Conservation (phyloP, 83 land plant genomes). For the Thuja plicata region DNA sequence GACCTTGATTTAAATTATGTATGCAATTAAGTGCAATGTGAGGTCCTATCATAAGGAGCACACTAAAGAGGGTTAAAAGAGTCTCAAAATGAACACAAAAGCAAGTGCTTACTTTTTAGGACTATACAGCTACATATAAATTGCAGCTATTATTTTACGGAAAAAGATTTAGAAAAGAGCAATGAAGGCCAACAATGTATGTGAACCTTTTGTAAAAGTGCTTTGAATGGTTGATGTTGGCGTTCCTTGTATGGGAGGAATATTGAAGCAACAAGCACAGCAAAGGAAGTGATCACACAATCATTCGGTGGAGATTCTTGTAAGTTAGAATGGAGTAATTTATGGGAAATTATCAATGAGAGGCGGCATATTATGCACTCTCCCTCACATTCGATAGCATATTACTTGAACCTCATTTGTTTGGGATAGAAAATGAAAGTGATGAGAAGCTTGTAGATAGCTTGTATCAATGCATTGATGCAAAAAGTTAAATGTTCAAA, state of each 20-base stretch:
- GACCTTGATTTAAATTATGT: no score
- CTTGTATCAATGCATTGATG: no score
- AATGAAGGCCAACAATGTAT: not conserved
- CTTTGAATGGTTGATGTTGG: not conserved
- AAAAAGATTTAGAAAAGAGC: not conserved
- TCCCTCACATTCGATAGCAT: not conserved
- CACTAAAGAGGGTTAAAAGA: no score
- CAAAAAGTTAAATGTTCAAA: no score
- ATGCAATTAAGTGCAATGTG: no score
- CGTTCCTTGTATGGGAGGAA: not conserved
- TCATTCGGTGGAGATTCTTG: not conserved
- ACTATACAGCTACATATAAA: no score
- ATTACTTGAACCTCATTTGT: not conserved
- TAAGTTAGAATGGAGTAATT: not conserved
- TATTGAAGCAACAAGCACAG: not conserved
- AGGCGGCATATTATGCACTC: not conserved
- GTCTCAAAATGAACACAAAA: no score
- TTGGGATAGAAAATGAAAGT: no score
- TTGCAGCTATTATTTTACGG: not conserved
- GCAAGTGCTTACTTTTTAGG: no score
- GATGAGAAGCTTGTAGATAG: no score
- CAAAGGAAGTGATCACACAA: not conserved
- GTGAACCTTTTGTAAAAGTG: not conserved
- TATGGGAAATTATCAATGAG: not conserved
- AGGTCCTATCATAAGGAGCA: no score